Evolutionary conservation across 2,329 filamentous ascomycete genomes (phyloP).

Genomic region (Fusarium pseudoanthophilum): DNA sequence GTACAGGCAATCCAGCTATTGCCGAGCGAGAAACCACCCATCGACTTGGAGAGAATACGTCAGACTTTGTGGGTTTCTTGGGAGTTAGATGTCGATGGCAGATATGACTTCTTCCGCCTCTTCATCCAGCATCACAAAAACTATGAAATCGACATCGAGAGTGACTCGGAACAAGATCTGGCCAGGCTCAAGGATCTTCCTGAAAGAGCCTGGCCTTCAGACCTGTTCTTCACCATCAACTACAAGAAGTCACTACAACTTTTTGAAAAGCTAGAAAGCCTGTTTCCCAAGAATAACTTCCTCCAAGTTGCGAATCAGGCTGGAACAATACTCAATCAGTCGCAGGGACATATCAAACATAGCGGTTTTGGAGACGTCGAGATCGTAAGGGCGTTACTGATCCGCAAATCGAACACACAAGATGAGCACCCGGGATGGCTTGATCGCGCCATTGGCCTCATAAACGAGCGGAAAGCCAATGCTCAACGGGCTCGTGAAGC

Average conservation of each 20-base stretch:
- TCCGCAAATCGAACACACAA: conserved; percentile 15
- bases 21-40: background rate
- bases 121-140: conserved; percentile 29
- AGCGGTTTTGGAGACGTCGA: conserved; percentile 25
- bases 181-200: background rate
- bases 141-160: conserved; percentile 41
- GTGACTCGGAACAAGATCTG: conserved; percentile 9
- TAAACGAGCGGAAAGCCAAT: conserved; percentile 38
- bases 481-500: conserved; percentile 40
- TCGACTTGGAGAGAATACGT: background rate
- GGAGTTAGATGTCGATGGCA: background rate
- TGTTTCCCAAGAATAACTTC: conserved; percentile 31
- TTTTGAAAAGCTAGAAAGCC: conserved; percentile 29
- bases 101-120: conserved; percentile 41
- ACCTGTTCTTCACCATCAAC: conserved; percentile 27
- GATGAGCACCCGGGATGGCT: conserved; percentile 25
- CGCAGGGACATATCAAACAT: conserved; percentile 2
- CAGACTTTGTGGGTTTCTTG: background rate
- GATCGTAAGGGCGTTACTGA: conserved; percentile 19
- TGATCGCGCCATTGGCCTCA: conserved; percentile 11
- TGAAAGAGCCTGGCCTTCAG: conserved; percentile 19
- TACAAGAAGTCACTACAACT: conserved; percentile 17
- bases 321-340: conserved; percentile 20
- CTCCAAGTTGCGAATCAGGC: background rate
- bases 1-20: conserved; percentile 15